Evolutionary conservation across 2,329 filamentous ascomycete genomes (phyloP).

Genomic region (Fusarium nanum): DNA sequence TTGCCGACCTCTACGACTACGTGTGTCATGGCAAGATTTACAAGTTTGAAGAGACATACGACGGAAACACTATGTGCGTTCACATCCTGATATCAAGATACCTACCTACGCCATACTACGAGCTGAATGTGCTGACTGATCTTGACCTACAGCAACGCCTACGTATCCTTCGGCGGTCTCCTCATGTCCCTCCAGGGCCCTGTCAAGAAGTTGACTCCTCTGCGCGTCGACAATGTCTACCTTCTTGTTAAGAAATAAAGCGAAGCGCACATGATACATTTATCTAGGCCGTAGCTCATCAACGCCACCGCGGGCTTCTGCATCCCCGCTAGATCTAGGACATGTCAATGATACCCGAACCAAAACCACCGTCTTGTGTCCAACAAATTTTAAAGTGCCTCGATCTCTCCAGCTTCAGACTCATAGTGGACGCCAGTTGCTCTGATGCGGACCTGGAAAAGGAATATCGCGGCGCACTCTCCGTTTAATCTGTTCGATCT

Average conservation of each 20-base stretch:
- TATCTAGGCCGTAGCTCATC: slow-evolving; percentile 26
- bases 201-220: slow-evolving; percentile 91
- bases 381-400: slow-evolving; percentile 17
- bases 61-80: slow-evolving; percentile 82
- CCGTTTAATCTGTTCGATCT: slow-evolving; percentile 79
- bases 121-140: slow-evolving; percentile 24
- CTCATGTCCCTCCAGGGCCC: slow-evolving; percentile 92
- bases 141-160: slow-evolving; percentile 77
- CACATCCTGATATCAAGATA: neutral
- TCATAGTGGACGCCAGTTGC: slow-evolving; percentile 46
- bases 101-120: neutral
- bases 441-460: slow-evolving; percentile 76
- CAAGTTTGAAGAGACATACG: slow-evolving; percentile 82
- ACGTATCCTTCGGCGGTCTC: slow-evolving; percentile 92
- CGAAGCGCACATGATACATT: slow-evolving; percentile 19
- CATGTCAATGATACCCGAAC: slow-evolving; percentile 45
- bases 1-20: slow-evolving; percentile 87
- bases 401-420: neutral
- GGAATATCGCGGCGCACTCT: slow-evolving; percentile 83
- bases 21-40: slow-evolving; percentile 92
- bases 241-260: slow-evolving; percentile 89
- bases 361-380: slow-evolving; percentile 25
- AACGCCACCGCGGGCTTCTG: slow-evolving; percentile 15
- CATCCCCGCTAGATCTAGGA: slow-evolving; percentile 36
- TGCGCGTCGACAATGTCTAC: slow-evolving; percentile 94